Evolutionary conservation across 306 rosid species (phyloP).

Genomic region (Rubus parviflorus): DNA sequence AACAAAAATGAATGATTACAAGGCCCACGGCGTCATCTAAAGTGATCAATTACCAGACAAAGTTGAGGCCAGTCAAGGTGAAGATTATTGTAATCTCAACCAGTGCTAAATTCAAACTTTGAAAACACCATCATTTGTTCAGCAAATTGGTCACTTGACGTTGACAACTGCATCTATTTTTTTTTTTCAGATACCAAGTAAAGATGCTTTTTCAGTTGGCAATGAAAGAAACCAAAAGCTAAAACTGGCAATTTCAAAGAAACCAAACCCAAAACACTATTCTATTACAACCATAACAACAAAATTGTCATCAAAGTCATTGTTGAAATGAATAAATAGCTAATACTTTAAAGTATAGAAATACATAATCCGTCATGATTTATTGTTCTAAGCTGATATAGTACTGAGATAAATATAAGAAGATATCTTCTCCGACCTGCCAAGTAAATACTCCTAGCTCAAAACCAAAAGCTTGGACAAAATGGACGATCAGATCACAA

Average conservation of each 20-base stretch:
- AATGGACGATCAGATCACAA: constrained; percentile 20
- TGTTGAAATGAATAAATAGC: constrained; percentile 23
- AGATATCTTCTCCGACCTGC: constrained; percentile 37
- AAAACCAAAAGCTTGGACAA: constrained; percentile 31
- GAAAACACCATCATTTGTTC: not conserved
- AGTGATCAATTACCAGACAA: not conserved
- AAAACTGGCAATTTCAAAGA: not conserved
- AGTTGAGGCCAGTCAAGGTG: not conserved
- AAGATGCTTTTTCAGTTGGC: not conserved
- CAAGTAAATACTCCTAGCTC: constrained; percentile 34
- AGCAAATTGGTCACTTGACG: not conserved
- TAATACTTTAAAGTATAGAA: constrained; percentile 20
- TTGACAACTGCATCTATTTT: not conserved
- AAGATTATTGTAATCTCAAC: not conserved
- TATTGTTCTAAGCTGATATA: constrained; percentile 31
- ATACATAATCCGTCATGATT: constrained; percentile 17
- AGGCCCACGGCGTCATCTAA: not conserved
- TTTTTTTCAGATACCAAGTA: not conserved
- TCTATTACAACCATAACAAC: not conserved
- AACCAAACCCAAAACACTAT: not conserved
- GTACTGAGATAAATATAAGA: constrained; percentile 11
- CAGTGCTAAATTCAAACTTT: not conserved
- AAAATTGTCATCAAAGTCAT: not conserved
- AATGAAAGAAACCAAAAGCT: not conserved
- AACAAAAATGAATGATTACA: not conserved